phyloP scores from a whole-genome alignment of 129 eudicot genomes.

The Flaveria bidentis region DNA sequence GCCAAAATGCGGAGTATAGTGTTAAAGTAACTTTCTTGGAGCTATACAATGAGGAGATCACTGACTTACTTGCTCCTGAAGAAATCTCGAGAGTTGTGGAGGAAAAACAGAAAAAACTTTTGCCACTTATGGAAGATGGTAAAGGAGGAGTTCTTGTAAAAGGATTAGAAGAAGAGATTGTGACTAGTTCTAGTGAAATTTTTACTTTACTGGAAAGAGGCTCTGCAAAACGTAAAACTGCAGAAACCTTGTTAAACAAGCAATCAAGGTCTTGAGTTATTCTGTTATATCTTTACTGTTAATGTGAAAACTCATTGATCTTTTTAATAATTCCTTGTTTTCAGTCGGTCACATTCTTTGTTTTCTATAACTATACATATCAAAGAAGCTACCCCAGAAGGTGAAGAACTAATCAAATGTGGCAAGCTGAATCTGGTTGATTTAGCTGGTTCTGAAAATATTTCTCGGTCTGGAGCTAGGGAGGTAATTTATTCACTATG shows the following conservation, averaged over 20 bases:
- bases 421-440: conserved; percentile 95
- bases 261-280: conserved; percentile 73
- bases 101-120: conserved; percentile 80
- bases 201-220: conserved; percentile 94
- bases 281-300: neutral
- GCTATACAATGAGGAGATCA: conserved; percentile 92
- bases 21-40: conserved; percentile 97
- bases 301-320: neutral
- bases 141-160: conserved; percentile 98
- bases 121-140: conserved; percentile 99
- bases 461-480: conserved; percentile 99
- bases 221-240: conserved; percentile 94
- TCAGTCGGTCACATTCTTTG: conserved; percentile 95
- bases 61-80: conserved; percentile 97
- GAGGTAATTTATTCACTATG: conserved; percentile 58
- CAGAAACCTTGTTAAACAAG: conserved; percentile 86
- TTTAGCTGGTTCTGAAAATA: conserved; percentile 97
- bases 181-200: conserved; percentile 89
- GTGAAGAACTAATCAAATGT: conserved; percentile 96
- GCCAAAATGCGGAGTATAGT: conserved; percentile 94
- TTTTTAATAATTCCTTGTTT: neutral
- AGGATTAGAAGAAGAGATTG: conserved; percentile 98
- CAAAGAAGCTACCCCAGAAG: conserved; percentile 96
- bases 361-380: conserved; percentile 95
- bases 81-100: conserved; percentile 67